Evolutionary conservation across 1,284 basidiomycete species (phyloP).

Genomic region (Cerioporus squamosus): DNA sequence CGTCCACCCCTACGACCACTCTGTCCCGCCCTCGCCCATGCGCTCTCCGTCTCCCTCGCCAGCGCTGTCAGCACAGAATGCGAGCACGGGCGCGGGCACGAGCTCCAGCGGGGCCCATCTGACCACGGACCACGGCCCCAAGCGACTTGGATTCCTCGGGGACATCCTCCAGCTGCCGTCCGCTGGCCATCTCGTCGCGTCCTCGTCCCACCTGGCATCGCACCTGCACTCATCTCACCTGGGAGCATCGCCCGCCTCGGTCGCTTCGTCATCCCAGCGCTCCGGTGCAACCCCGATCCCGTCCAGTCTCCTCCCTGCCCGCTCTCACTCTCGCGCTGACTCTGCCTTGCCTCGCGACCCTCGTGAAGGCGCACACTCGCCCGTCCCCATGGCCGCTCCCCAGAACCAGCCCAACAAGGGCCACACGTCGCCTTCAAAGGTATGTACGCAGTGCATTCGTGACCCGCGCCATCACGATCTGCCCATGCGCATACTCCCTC

Average conservation of each 20-base stretch:
- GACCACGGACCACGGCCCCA: constrained; percentile 16
- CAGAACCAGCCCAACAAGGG: constrained; percentile 33
- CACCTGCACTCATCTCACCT: too few relatives aligned
- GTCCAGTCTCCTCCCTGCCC: constrained; percentile 28
- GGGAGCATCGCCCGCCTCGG: not conserved
- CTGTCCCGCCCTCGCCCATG: constrained; percentile 9
- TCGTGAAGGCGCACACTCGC: constrained; percentile 32
- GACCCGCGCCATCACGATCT: too few relatives aligned
- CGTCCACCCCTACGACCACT: constrained; percentile 9
- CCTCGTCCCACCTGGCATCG: not conserved
- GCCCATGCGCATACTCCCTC: too few relatives aligned
- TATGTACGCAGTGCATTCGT: too few relatives aligned
- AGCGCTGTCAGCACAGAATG: not conserved
- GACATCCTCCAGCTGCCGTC: constrained; percentile 36
- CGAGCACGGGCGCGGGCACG: not conserved
- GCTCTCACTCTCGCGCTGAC: constrained; percentile 35
- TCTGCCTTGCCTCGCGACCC: constrained; percentile 22
- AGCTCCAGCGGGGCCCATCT: not conserved
- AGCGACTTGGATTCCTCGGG: constrained; percentile 34
- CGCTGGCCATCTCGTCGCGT: constrained; percentile 23
- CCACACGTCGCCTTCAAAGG: constrained; percentile 73
- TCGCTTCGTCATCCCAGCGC: constrained; percentile 24
- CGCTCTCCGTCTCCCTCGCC: not conserved
- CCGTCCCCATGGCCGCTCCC: constrained; percentile 28
- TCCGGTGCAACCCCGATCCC: constrained; percentile 24